Evolutionary conservation across 208 protist genomes (phyloP), one percentile per base, ranked within the genome.

Genomic region (Balamuthia mandrillaris): DNA sequence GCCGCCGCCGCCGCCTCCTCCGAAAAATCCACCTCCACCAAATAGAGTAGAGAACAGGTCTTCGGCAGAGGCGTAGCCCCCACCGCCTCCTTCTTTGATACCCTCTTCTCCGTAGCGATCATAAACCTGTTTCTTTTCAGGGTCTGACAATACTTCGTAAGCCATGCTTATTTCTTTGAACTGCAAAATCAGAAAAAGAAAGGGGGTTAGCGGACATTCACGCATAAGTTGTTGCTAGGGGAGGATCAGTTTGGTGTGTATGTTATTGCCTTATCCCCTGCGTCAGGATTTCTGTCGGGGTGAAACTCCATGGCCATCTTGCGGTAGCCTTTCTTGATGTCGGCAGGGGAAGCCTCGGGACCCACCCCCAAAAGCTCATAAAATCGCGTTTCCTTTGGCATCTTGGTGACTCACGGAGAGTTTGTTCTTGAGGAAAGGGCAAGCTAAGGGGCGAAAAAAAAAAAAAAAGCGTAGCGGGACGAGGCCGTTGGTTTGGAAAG

Each of bases 81-180:
- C 96, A 51, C 88, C 90, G 81, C 91, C 90, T 39, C 97, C 96
- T 88, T 95, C 95, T 65, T 97, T 94, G 7, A 98, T 91, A 51
- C 96, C 97, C 70, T 99, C 93, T 91, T 99, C 96, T 54, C 98
- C 98, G 89, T 96, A 98, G 87, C 97, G 88, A 88, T 99, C 98
- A 87, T 99, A 99, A 37, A 95, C 88, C 49, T 91, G 84, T 84
- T 97, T 94, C 92, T 99, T 99, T 82, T 99, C 92, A 16, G 90
- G 44, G 83, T 99, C 96, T 35, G 90, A 95, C n/a, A 99, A 94
- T 35, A 98, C 94, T 58, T 99, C 97, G 88, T 99, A 99, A 10
- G 98, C 98, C 37, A 96, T 91, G 37, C 94, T 96, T 65, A 99
- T 96, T 89, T 94, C 92, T 89, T 98, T 97, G 90, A 99, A 98